Conservation (phyloP, 2,329 filamentous ascomycete genomes). For the Calonectria hawksworthii region DNA sequence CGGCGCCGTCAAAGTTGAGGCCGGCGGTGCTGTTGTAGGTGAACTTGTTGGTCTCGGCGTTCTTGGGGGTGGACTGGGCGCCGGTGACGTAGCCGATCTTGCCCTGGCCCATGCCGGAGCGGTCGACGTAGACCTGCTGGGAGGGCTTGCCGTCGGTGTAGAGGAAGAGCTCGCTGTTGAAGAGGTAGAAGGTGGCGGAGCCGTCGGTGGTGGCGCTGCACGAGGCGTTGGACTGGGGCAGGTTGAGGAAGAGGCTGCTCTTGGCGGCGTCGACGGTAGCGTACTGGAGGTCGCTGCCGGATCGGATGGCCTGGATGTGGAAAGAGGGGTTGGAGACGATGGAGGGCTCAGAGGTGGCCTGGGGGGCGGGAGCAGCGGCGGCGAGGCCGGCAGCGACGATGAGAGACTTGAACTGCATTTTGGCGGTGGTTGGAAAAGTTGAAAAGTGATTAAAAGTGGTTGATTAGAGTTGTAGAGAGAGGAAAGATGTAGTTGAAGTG, state of each 20-base stretch:
- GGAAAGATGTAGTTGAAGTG: background rate
- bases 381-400: conserved; percentile 33
- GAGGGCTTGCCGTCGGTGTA: conserved; percentile 54
- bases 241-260: conserved; percentile 59
- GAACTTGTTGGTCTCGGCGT: conserved; percentile 64
- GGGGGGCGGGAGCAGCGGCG: background rate
- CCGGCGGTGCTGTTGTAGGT: conserved; percentile 56
- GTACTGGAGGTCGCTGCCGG: conserved; percentile 64
- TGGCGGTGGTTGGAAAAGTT: background rate
- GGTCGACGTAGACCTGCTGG: conserved; percentile 69
- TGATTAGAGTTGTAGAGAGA: background rate
- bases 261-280: conserved; percentile 58
- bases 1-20: conserved; percentile 60
- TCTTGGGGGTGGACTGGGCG: conserved; percentile 52
- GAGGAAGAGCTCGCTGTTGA: conserved; percentile 62
- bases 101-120: conserved; percentile 72
- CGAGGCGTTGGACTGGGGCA: conserved; percentile 60
- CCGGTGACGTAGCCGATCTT: conserved; percentile 66
- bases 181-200: conserved; percentile 62
- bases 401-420: conserved; percentile 44
- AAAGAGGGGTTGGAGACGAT: conserved; percentile 51
- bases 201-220: conserved; percentile 59
- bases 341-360: conserved; percentile 10
- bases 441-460: background rate
- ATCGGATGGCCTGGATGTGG: conserved; percentile 63